These are phyloP conservation scores for Mercurialis annua DNA, from an alignment of 345 rosid species.

Conservation along the genomic window DNA sequence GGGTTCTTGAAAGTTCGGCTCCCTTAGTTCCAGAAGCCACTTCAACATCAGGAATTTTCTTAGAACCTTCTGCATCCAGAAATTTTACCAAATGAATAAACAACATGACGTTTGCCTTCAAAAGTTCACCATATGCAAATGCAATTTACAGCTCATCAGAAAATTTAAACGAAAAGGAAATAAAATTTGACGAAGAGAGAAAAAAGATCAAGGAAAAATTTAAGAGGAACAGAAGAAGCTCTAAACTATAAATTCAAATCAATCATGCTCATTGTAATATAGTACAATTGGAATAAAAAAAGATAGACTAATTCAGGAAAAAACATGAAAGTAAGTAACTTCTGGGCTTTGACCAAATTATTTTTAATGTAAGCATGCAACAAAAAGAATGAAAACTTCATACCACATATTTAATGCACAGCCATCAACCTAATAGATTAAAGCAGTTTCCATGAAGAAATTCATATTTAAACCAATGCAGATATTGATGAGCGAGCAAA, in stretches of 20 bases:
- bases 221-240: not conserved
- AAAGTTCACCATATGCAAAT: not conserved
- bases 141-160: not conserved
- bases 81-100: constrained; percentile 6
- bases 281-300: not conserved
- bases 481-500: not conserved
- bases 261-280: not conserved
- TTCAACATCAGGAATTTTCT: constrained; percentile 55
- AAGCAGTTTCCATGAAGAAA: not conserved
- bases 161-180: not conserved
- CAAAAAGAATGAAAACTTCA: not conserved
- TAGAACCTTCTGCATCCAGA: constrained; percentile 51
- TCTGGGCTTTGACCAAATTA: no score
- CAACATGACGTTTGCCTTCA: not conserved
- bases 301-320: not conserved
- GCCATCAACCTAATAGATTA: not conserved
- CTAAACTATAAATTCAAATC: not conserved
- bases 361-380: not conserved
- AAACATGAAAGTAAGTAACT: no score
- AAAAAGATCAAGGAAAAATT: not conserved
- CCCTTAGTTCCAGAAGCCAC: constrained; percentile 55
- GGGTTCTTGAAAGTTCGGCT: constrained; percentile 53
- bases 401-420: not conserved
- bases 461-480: not conserved
- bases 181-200: not conserved